Percentiles rank a stretch among this genome's conserved stretches.
Evolutionary conservation across 2,329 filamentous ascomycete species (phyloP).

Genomic region (Xylariaceae sp.): DNA sequence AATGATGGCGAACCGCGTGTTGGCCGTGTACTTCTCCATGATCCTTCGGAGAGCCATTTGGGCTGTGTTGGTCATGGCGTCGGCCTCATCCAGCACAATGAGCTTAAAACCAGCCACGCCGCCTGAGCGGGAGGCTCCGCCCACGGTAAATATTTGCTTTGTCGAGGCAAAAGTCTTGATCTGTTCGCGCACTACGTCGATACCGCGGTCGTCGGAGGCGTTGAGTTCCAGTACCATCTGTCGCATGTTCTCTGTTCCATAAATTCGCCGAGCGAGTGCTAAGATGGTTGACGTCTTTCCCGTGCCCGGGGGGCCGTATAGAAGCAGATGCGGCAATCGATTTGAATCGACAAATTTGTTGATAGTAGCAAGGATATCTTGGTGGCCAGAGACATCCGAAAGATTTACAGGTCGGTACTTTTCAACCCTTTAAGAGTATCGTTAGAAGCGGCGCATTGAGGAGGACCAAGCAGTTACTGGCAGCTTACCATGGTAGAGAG

Average conservation of each 20-base stretch:
- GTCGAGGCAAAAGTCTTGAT: slow-evolving; percentile 99
- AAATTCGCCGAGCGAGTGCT: slow-evolving; percentile 87
- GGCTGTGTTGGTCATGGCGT: slow-evolving; percentile 97
- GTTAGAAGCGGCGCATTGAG: too few relatives aligned
- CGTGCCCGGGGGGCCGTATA: slow-evolving; percentile 94
- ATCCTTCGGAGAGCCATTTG: slow-evolving; percentile 96
- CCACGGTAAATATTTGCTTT: slow-evolving; percentile 84
- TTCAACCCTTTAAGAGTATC: slow-evolving; percentile 76
- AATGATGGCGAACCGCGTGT: slow-evolving; percentile 96
- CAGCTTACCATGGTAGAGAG: slow-evolving; percentile 75
- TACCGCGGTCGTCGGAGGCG: slow-evolving; percentile 93
- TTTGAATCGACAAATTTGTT: slow-evolving; percentile 97
- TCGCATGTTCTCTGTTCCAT: slow-evolving; percentile 84
- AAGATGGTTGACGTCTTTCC: slow-evolving; percentile 97
- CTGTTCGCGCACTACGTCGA: slow-evolving; percentile 95
- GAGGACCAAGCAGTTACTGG: neutral
- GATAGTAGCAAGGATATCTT: slow-evolving; percentile 95
- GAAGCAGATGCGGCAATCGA: slow-evolving; percentile 86
- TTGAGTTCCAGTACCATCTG: slow-evolving; percentile 99
- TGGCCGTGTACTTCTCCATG: slow-evolving; percentile 99
- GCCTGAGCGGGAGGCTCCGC: slow-evolving; percentile 42
- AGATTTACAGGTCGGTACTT: slow-evolving; percentile 90
- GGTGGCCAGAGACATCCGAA: slow-evolving; percentile 89
- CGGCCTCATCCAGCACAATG: slow-evolving; percentile 97
- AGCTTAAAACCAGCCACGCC: slow-evolving; percentile 79